Percentiles rank a stretch among this genome's conserved stretches.
These are phyloP conservation scores for Diddensiella transvaalensis DNA, from an alignment of 805 yeast genomes.

Conservation along the genomic window DNA sequence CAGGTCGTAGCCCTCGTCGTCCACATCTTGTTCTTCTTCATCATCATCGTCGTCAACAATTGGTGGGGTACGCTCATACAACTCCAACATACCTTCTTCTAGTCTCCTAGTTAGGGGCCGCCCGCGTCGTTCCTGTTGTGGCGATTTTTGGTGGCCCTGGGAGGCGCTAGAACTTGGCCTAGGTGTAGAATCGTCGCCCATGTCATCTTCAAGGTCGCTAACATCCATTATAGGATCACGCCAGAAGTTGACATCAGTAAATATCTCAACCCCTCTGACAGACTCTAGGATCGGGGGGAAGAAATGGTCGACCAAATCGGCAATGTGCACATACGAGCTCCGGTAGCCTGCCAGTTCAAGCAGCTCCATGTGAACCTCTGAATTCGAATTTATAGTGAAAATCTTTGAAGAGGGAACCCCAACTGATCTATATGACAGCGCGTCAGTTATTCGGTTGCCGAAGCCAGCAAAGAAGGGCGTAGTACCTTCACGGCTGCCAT, in stretches of 20 bases:
- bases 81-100: neutral
- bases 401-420: constrained; percentile 92
- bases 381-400: constrained; percentile 92
- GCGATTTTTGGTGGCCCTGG: neutral
- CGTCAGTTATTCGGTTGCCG: constrained; percentile 95
- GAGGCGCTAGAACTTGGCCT: neutral
- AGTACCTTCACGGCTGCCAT: constrained; percentile 38
- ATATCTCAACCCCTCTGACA: constrained; percentile 48
- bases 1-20: constrained; percentile 19
- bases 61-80: neutral
- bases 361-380: constrained; percentile 96
- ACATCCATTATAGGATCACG: constrained; percentile 67
- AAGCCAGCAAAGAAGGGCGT: constrained; percentile 85
- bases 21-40: constrained; percentile 19
- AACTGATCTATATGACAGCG: constrained; percentile 87
- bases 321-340: constrained; percentile 81
- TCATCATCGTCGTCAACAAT: constrained; percentile 15
- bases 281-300: constrained; percentile 72
- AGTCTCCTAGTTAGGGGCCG: neutral
- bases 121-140: neutral
- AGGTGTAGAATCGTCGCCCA: constrained; percentile 10
- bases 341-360: constrained; percentile 90
- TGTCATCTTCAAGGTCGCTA: constrained; percentile 30
- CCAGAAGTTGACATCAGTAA: constrained; percentile 90
- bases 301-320: constrained; percentile 93